Conservation (phyloP, 2,329 filamentous ascomycete species). For the Diplodia corticola region DNA sequence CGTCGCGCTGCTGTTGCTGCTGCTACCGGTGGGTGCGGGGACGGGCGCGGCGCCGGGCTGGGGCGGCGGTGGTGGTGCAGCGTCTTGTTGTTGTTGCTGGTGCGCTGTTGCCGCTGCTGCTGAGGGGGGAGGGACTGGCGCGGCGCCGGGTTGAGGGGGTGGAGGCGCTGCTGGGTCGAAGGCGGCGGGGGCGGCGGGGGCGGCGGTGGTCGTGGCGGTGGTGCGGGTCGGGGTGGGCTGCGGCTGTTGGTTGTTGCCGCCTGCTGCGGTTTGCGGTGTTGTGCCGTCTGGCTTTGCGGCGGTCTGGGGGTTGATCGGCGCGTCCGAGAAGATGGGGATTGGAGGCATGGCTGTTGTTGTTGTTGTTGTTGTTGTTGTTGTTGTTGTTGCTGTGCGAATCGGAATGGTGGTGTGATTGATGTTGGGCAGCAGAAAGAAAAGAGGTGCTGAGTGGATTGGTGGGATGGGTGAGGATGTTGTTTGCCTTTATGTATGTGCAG, state of each 20-base stretch:
- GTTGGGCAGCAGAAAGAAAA: neutral
- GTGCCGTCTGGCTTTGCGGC: slow-evolving; percentile 26
- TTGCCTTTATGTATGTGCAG: neutral
- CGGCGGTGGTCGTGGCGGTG: slow-evolving; percentile 36
- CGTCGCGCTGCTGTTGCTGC: slow-evolving; percentile 30
- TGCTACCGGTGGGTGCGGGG: slow-evolving; percentile 37
- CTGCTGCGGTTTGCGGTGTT: slow-evolving; percentile 34
- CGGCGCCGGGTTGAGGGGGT: slow-evolving; percentile 36
- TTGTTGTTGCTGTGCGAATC: slow-evolving; percentile 24
- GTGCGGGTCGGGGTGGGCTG: slow-evolving; percentile 39
- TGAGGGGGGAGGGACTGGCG: slow-evolving; percentile 24
- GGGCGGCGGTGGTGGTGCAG: slow-evolving; percentile 37
- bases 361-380: slow-evolving; percentile 27
- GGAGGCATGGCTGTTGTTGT: slow-evolving; percentile 45
- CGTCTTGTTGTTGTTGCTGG: neutral
- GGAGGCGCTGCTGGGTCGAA: slow-evolving; percentile 30
- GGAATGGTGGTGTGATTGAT: neutral
- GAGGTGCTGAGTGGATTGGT: neutral
- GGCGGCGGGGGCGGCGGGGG: slow-evolving; percentile 25
- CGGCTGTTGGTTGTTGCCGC: slow-evolving; percentile 33
- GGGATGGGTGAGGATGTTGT: neutral
- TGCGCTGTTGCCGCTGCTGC: neutral
- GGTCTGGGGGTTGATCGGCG: slow-evolving; percentile 43
- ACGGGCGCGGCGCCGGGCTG: slow-evolving; percentile 44
- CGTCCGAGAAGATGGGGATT: slow-evolving; percentile 49